Evolutionary conservation across 345 rosid genomes (phyloP), one percentile per base, ranked within the genome.

Genomic region (Brassica napus): DNA sequence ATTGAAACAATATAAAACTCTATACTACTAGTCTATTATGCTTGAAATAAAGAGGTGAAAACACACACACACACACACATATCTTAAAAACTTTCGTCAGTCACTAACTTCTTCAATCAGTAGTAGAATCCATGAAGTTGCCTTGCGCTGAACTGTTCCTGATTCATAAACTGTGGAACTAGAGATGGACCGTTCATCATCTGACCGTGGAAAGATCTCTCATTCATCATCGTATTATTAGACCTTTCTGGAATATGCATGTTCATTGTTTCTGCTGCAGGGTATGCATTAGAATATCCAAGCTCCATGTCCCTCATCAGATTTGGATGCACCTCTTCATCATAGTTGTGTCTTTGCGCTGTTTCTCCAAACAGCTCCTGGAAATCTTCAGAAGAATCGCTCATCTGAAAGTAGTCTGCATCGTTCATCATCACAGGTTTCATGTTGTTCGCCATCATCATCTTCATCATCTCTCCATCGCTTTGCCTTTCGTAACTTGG

Each of bases 251-350:
- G 72, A 21, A 69, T 31, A 34, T 35, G 37, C 83, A 69, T 74
- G 44, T 69, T 80, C 83, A 69, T 69, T 55, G 79, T 8, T 65
- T 71, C 77, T 75, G 64, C n/a, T 65, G 77, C 75, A 63, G 79
- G 75, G 79, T 80, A 80, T 23, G 39, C 63, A 70, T 65, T 80
- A 31, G 77, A 23, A 70, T 70, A 81, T 16, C 80, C 83, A 21
- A 81, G 63, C n/a, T 66, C 76, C 73, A 30, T 71, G 4, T 71
- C 63, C 73, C 58, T 71, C 75, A 37, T 73, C 60, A 64, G 68
- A 65, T 70, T 65, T 65, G 76, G 76, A 65, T 42, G 49, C 72
- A 58, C 68, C 69, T 65, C 68, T 75, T 64, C 76, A 70, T 64
- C 72, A 70, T 80, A 75, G 63, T 75, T 80, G 75, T 75, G 67